Evolutionary conservation across 163 green algal species (phyloP).

Genomic region (Smithsoniella earleae): DNA sequence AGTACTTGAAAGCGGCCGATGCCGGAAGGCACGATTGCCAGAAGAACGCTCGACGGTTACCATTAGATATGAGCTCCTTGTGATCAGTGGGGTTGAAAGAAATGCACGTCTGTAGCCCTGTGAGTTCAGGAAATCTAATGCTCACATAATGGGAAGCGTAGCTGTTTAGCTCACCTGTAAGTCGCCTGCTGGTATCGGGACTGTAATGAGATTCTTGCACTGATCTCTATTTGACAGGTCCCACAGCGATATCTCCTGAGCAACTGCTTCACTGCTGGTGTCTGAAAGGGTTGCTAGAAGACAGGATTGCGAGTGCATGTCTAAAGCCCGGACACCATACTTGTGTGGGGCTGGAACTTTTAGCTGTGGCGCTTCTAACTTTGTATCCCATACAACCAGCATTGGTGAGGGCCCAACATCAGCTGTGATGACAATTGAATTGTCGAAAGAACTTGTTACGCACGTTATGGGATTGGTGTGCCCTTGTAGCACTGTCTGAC

Average conservation of each 20-base stretch:
- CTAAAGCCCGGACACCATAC: conserved; percentile 50
- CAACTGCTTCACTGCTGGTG: neutral
- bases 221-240: conserved; percentile 35
- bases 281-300: conserved; percentile 10
- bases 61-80: conserved; percentile 59
- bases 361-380: conserved; percentile 41
- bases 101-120: conserved; percentile 41
- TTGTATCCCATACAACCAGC: conserved; percentile 61
- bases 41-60: conserved; percentile 55
- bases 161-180: conserved; percentile 32
- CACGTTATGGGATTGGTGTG: conserved; percentile 60
- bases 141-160: neutral
- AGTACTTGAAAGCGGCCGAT: conserved; percentile 46
- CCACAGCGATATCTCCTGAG: conserved; percentile 45
- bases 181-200: conserved; percentile 49
- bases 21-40: conserved; percentile 36
- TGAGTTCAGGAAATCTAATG: no score
- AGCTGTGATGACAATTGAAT: conserved; percentile 49
- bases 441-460: conserved; percentile 46
- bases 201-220: conserved; percentile 32
- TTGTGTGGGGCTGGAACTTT: conserved; percentile 48
- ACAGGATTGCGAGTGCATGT: conserved; percentile 41
- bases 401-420: conserved; percentile 54
- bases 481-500: conserved; percentile 44
- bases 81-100: conserved; percentile 50